Evolutionary conservation across 2,329 filamentous ascomycete genomes (phyloP), one percentile per base, ranked within the genome.

Genomic region (Plectosphaerella sp.): DNA sequence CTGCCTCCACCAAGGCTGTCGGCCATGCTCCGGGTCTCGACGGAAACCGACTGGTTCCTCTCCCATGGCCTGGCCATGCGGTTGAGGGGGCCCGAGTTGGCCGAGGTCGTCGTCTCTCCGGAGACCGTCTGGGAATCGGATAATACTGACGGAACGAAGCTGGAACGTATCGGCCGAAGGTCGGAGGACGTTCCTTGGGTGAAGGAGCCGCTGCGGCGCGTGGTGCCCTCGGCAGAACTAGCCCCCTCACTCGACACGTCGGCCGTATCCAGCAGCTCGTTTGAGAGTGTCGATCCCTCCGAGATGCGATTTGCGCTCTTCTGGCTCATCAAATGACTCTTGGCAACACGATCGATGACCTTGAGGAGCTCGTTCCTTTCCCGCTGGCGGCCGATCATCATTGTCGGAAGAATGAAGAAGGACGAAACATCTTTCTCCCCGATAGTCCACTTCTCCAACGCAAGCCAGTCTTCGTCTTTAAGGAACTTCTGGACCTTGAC

Each of bases 361-460:
- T 77, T 80, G 39, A 91, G 70, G 9, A 97, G 81, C 37, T 81
- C 80, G 46, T 85, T 76, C 42, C 83, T 84, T 65, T 96, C 90
- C 55, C 82, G 76, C 28, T 86, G 77, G 36, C 92, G 83, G 4
- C 93, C 93, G 58, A 96, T 88, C 77, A 95, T 91, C 53, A 79
- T 77, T 1, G 84, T 82, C 0, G 93, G 93, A 18, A 97, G 78
- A 59, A 91, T 88, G 70, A 97, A 97, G 64, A 95, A 94, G 5
- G 91, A 95, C 1, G 91, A 96, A 0, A 96, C 84, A 67, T 97
- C 93, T 53, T 86, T 89, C n/a, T 85, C 83, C 12, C 83, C 92
- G 54, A 95, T 85, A 57, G 82, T 78, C 76, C 90, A 95, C 39
- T 86, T 79, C 54, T 83, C 84, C 50, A 97, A 73, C 1, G 85